phyloP scores from a whole-genome alignment of 257 asterid genomes.

The Salvia hispanica region DNA sequence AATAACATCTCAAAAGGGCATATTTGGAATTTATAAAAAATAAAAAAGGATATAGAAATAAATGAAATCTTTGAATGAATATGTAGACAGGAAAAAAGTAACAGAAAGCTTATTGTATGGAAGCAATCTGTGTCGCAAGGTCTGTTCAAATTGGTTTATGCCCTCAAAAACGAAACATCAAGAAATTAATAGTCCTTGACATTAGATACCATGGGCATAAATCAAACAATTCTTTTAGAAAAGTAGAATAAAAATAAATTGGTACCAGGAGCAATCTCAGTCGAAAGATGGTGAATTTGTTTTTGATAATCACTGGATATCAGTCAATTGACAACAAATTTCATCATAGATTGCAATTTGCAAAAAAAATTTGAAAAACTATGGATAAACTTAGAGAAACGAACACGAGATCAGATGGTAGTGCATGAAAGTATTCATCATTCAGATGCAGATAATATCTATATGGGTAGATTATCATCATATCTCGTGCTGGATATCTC shows the following conservation, averaged over 20 bases:
- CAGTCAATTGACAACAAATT: conserved; percentile 29
- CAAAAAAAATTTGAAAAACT: too few relatives aligned
- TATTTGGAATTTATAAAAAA: too few relatives aligned
- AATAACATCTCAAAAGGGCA: too few relatives aligned
- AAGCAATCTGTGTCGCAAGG: conserved; percentile 75
- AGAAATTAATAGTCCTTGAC: conserved; percentile 45
- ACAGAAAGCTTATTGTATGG: conserved; percentile 47
- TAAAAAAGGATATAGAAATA: too few relatives aligned
- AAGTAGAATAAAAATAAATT: background rate
- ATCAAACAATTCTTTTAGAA: background rate
- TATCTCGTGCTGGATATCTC: conserved; percentile 38
- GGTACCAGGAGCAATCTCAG: conserved; percentile 59
- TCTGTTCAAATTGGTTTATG: conserved; percentile 50
- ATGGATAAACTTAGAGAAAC: background rate
- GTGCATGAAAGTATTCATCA: conserved; percentile 83
- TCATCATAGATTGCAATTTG: conserved; percentile 53
- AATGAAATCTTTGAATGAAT: too few relatives aligned
- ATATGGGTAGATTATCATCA: conserved; percentile 73
- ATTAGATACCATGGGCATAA: conserved; percentile 60
- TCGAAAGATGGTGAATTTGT: conserved; percentile 77
- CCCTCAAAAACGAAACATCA: conserved; percentile 63
- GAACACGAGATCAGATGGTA: conserved; percentile 85
- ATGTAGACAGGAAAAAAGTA: conserved; percentile 49
- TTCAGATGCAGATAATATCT: conserved; percentile 44
- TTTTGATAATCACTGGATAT: conserved; percentile 50